Conservation (phyloP, 1,139 yeast species). For the Blastobotrys arbuscula region DNA sequence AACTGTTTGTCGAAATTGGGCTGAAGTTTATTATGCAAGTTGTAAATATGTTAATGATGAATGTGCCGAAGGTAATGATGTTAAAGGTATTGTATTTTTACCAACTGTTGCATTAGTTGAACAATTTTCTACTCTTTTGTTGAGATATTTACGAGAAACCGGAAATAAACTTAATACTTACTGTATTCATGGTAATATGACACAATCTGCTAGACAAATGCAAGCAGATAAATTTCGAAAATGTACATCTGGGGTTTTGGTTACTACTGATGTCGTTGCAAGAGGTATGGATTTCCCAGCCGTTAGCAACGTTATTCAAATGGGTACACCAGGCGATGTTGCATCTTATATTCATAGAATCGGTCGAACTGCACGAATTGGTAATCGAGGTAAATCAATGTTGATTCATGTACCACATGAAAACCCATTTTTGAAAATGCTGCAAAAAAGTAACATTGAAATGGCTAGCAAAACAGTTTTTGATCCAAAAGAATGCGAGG, state of each 20-base stretch:
- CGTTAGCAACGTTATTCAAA: conserved; percentile 75
- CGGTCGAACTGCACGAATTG: conserved; percentile 97
- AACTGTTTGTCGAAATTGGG: conserved; percentile 42
- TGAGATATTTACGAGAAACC: conserved; percentile 17
- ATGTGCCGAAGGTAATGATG: conserved; percentile 34
- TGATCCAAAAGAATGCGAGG: conserved; percentile 10
- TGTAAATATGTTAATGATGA: conserved; percentile 25
- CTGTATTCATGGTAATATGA: conserved; percentile 66
- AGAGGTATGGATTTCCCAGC: conserved; percentile 93
- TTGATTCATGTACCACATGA: conserved; percentile 29
- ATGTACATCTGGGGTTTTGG: conserved; percentile 49
- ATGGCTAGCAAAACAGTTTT: conserved; percentile 17
- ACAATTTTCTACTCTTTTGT: conserved; percentile 41
- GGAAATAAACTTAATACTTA: conserved; percentile 9
- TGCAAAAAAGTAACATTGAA: conserved; percentile 21
- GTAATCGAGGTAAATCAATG: conserved; percentile 55
- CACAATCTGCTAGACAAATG: conserved; percentile 59
- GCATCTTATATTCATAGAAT: conserved; percentile 86
- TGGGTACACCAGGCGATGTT: conserved; percentile 66
- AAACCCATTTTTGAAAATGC: conserved; percentile 21
- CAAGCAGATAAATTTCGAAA: conserved; percentile 52
- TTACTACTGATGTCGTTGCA: conserved; percentile 92
- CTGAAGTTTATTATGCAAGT: conserved; percentile 33
- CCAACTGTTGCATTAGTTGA: conserved; percentile 73
- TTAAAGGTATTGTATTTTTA: conserved; percentile 76